Percentiles rank a stretch among this genome's conserved stretches.
Evolutionary conservation across 306 rosid genomes (phyloP).

Genomic region (Cyamopsis tetragonoloba): DNA sequence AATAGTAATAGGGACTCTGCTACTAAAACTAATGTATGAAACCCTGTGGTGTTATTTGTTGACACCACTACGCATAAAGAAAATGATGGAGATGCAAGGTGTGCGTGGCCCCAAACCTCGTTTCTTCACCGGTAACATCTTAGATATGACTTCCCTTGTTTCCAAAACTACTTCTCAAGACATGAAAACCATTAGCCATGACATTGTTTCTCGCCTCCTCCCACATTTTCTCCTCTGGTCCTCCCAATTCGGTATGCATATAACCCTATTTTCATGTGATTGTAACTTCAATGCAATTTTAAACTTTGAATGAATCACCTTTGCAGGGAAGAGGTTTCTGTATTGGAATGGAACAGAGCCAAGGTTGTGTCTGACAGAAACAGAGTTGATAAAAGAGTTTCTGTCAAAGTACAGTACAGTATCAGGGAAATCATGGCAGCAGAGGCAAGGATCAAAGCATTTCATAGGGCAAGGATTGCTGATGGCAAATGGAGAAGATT

Average conservation of each 20-base stretch:
- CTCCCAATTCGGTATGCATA: constrained; percentile 60
- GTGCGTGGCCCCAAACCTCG: constrained; percentile 77
- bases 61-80: constrained; percentile 68
- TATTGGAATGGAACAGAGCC: constrained; percentile 71
- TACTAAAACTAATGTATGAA: constrained; percentile 46
- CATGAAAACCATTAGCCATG: constrained; percentile 72
- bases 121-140: constrained; percentile 66
- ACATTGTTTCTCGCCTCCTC: constrained; percentile 74
- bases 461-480: constrained; percentile 60
- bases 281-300: no score
- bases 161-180: constrained; percentile 59
- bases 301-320: background rate
- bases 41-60: constrained; percentile 56
- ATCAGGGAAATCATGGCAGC: constrained; percentile 66
- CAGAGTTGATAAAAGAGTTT: constrained; percentile 56
- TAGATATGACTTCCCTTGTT: constrained; percentile 59
- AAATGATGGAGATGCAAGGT: constrained; percentile 83
- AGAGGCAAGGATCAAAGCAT: constrained; percentile 55
- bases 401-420: constrained; percentile 44
- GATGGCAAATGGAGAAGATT: constrained; percentile 65
- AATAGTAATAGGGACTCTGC: constrained; percentile 26
- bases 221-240: constrained; percentile 90
- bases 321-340: constrained; percentile 50
- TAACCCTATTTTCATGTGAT: no score
- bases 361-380: constrained; percentile 57